Conservation (phyloP, 805 yeast genomes). For the Ogataea thermomethanolica region DNA sequence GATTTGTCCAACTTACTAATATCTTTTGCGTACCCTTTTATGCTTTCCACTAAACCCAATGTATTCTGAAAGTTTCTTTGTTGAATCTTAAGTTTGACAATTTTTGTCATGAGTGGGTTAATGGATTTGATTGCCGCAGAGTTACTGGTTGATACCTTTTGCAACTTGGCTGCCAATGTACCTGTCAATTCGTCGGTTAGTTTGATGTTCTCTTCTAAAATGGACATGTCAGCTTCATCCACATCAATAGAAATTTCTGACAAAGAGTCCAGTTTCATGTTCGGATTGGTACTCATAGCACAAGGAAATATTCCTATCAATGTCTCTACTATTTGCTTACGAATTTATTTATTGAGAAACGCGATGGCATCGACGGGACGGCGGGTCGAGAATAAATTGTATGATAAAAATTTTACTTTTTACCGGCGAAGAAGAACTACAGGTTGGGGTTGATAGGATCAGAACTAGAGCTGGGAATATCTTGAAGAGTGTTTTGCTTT, state of each 20-base stretch:
- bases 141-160: constrained; percentile 50
- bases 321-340: too few relatives aligned
- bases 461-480: too few relatives aligned
- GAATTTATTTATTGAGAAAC: not conserved
- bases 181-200: constrained; percentile 54
- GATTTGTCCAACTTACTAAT: constrained; percentile 34
- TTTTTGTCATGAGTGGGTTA: constrained; percentile 66
- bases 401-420: too few relatives aligned
- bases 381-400: too few relatives aligned
- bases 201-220: constrained; percentile 68
- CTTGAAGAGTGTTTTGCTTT: too few relatives aligned
- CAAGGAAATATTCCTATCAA: not conserved
- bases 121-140: constrained; percentile 57
- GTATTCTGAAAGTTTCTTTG: constrained; percentile 58
- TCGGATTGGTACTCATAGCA: not conserved
- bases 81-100: constrained; percentile 51
- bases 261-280: not conserved
- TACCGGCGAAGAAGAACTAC: too few relatives aligned
- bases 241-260: constrained; percentile 41
- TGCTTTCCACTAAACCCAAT: constrained; percentile 42
- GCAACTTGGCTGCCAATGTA: constrained; percentile 53
- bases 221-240: constrained; percentile 81
- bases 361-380: too few relatives aligned
- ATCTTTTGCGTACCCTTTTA: constrained; percentile 45
- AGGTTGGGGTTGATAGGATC: too few relatives aligned